phyloP scores from a whole-genome alignment of 176 grass and related monocot species.

The Aegilops bicornis region DNA sequence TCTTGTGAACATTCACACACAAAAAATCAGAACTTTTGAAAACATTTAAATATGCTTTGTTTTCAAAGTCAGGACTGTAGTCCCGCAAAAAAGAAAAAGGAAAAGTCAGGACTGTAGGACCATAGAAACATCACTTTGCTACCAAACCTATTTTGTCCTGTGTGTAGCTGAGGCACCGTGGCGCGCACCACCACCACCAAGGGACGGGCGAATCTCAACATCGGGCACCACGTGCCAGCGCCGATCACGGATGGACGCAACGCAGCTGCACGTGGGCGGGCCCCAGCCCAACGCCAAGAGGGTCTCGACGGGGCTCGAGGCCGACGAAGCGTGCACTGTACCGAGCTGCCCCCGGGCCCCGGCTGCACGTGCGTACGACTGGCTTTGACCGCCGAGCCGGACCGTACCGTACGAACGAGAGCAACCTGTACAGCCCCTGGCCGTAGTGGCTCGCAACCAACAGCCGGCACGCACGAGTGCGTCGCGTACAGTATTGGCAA shows the following conservation, averaged over 20 bases:
- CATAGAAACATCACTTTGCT: too few relatives aligned
- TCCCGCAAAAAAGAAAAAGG: too few relatives aligned
- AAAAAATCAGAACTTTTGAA: too few relatives aligned
- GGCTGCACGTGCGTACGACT: neutral
- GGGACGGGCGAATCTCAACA: neutral
- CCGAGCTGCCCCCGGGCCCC: neutral
- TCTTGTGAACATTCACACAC: too few relatives aligned
- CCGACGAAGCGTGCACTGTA: neutral
- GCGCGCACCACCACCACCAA: neutral
- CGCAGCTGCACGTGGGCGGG: constrained; percentile 13
- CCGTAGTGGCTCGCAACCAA: neutral
- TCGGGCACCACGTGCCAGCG: constrained; percentile 13
- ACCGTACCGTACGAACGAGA: neutral
- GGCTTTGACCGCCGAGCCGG: neutral
- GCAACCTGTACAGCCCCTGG: neutral
- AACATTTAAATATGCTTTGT: too few relatives aligned
- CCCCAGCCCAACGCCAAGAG: neutral
- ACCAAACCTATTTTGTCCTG: too few relatives aligned
- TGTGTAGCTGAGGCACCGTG: neutral
- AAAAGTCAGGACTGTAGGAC: too few relatives aligned
- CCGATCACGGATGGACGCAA: neutral
- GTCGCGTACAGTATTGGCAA: neutral
- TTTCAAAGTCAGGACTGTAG: too few relatives aligned
- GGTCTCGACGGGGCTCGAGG: constrained; percentile 17
- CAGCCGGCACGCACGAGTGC: neutral